Evolutionary conservation across 108 stramenopile species (phyloP).

Genomic region (Cyclotella atomus): DNA sequence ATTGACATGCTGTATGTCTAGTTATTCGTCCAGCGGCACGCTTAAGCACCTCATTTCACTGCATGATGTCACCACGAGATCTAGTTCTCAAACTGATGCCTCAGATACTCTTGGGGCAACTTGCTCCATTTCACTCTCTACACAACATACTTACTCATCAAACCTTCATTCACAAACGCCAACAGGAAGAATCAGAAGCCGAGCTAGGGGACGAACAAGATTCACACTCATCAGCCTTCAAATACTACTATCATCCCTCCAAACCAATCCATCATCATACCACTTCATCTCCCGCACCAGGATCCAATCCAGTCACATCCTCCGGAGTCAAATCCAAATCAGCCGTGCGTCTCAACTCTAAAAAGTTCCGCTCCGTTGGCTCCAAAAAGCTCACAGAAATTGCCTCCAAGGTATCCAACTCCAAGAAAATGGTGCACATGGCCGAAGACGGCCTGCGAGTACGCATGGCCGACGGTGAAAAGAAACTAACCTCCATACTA

Average conservation of each 20-base stretch:
- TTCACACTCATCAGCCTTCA: constrained; percentile 40
- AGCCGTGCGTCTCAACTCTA: not conserved
- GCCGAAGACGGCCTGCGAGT: not conserved
- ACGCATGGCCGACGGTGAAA: not conserved
- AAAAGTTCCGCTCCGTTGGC: not conserved
- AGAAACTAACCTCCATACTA: not conserved
- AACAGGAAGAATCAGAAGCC: constrained; percentile 47
- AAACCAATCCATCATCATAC: not conserved
- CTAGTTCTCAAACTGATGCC: no score
- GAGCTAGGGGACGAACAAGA: constrained; percentile 47
- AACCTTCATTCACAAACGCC: not conserved
- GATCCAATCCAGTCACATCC: not conserved
- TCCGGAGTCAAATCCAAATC: not conserved
- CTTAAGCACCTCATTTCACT: no score
- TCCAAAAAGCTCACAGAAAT: constrained; percentile 25
- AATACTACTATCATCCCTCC: not conserved
- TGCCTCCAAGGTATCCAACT: constrained; percentile 21
- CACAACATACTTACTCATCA: not conserved
- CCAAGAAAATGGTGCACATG: not conserved
- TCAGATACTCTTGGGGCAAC: no score
- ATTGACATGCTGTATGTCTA: no score
- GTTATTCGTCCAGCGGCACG: no score
- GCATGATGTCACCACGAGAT: no score
- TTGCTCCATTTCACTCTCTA: not conserved
- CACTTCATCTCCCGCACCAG: not conserved